These are phyloP conservation scores for Coniella vitis DNA, from an alignment of 2,329 filamentous ascomycete genomes.

Conservation along the genomic window DNA sequence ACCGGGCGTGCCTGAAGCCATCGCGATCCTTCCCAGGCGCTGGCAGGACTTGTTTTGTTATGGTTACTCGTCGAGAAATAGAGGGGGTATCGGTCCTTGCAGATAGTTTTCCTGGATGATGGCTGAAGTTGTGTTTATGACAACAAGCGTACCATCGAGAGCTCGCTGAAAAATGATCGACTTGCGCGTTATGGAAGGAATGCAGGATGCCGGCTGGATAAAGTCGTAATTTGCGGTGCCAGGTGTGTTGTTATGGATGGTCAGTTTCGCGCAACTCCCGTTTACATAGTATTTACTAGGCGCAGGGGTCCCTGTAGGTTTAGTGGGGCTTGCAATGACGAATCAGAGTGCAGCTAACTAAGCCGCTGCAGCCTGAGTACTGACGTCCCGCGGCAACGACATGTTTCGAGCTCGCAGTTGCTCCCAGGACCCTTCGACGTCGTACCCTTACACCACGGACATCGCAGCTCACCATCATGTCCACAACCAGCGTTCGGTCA, in stretches of 20 bases:
- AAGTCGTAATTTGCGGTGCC: too few relatives aligned
- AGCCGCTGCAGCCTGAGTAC: not conserved
- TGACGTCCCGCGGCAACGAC: slow-evolving; percentile 8
- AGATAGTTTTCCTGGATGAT: not conserved
- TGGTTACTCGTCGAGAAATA: not conserved
- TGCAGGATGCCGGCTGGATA: too few relatives aligned
- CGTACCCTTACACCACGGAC: slow-evolving; percentile 6
- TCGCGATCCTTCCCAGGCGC: slow-evolving; percentile 19
- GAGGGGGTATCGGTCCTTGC: not conserved
- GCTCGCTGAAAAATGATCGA: too few relatives aligned
- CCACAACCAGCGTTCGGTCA: slow-evolving; percentile 32
- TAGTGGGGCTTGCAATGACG: not conserved
- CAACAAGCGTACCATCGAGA: too few relatives aligned
- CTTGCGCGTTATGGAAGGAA: too few relatives aligned
- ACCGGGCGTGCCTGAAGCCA: slow-evolving; percentile 49
- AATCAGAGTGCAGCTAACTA: slow-evolving; percentile 3
- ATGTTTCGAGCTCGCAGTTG: slow-evolving; percentile 9
- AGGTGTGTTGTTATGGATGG: too few relatives aligned
- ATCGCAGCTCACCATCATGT: slow-evolving; percentile 35
- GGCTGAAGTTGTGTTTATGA: too few relatives aligned
- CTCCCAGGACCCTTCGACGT: not conserved
- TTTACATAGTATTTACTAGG: not conserved
- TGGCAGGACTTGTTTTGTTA: not conserved
- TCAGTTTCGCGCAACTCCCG: not conserved
- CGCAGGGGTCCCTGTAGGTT: not conserved